Base-by-base conservation (phyloP, 148 eudicot species). In the Chenopodium quinoa region DNA sequence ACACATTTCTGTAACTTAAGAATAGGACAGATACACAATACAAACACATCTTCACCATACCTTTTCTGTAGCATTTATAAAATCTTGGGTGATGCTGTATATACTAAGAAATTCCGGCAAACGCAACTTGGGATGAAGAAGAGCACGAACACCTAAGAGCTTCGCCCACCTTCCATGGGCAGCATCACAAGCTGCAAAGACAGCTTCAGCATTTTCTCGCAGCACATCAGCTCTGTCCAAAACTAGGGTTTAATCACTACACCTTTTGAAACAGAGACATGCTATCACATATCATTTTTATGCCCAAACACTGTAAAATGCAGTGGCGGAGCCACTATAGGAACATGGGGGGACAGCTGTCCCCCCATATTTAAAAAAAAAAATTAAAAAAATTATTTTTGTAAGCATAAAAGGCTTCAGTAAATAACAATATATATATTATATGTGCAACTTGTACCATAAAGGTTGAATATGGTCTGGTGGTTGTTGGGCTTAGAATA, bases 161-260 rank as follows among this genome's bases (percentile, higher is more conserved):
- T 94, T 97, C 76, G 99, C 99, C 98, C 99, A 97, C 84, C 98
- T 94, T 85, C 94, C 98, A 90, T 97, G 98, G 80, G 98, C 97
- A 80, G 94, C 91, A 84, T 97, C 99, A 87, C 99, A 97, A 75
- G 94, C 98, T 60, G 99, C 98, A 91, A 94, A 94, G 69, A 97
- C 95, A 80, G 97, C 98, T 84, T 97, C 99, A 65, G 98, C 89
- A 83, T 97, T 97, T 90, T 97, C 99, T 87, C 98, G 90, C 88
- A 97, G 87, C 75, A 97, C 93, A 83, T 97, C 99, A 90, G 99
- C 93, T 83, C 99, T 97, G 97, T 83, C 80, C 79, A 84, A 52
- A 75, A 46, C 64, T 65, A 76, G 56, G 56, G 60, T 67, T 52
- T 58, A 66, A 14, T 70, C 47, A 74, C 34, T 25, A 78, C 48